These are phyloP conservation scores for Venturia pyrina DNA, from an alignment of 2,329 filamentous ascomycete species.

Conservation along the genomic window DNA sequence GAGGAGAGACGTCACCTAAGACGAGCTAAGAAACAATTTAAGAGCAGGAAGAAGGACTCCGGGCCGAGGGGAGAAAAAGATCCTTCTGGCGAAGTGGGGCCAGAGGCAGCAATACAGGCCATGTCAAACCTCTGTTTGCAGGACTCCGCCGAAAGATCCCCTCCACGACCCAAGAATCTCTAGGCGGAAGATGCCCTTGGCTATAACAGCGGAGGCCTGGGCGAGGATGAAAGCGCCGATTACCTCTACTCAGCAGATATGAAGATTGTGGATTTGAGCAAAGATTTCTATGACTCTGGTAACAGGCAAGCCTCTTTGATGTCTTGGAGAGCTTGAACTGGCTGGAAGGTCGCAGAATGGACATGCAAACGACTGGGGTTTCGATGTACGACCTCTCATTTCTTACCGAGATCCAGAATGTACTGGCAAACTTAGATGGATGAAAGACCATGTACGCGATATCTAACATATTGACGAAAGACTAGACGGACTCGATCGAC, in stretches of 20 bases:
- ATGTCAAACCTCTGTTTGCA: too few relatives aligned
- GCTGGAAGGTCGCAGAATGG: conserved; percentile 29
- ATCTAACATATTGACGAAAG: conserved; percentile 18
- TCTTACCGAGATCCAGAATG: not conserved
- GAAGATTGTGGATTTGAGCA: too few relatives aligned
- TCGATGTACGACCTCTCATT: conserved; percentile 17
- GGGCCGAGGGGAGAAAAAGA: conserved; percentile 4
- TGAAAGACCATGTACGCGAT: conserved; percentile 17
- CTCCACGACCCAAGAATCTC: too few relatives aligned
- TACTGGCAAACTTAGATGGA: not conserved
- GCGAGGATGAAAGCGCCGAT: too few relatives aligned
- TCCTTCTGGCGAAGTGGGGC: too few relatives aligned
- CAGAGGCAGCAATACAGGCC: too few relatives aligned
- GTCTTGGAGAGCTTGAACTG: conserved; percentile 23
- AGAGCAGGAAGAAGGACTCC: conserved; percentile 14
- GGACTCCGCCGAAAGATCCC: too few relatives aligned
- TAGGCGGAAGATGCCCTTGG: too few relatives aligned
- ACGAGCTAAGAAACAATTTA: conserved; percentile 17
- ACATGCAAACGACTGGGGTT: conserved; percentile 24
- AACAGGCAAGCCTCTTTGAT: conserved; percentile 24
- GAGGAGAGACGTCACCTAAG: conserved; percentile 30
- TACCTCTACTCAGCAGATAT: too few relatives aligned
- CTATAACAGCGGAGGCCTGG: too few relatives aligned
- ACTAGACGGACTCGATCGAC: conserved; percentile 15
- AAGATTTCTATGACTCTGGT: too few relatives aligned